A percentile compares a stretch with the other conserved stretches of the same genome.
These are phyloP conservation scores for Aureobasidium vineae DNA, from an alignment of 2,329 filamentous ascomycete species.

Conservation along the genomic window DNA sequence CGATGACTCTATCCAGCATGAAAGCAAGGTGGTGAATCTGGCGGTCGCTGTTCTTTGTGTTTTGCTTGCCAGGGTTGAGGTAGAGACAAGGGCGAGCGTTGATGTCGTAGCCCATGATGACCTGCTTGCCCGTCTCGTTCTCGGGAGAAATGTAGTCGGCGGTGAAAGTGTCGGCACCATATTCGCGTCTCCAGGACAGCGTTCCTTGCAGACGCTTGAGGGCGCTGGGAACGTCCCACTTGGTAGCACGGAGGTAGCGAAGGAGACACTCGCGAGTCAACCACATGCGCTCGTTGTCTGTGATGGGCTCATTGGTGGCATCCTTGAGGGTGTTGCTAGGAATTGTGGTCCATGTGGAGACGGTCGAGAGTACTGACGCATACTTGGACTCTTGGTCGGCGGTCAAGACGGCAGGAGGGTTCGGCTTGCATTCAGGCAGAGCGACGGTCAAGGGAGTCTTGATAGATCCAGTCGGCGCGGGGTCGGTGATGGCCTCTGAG, in stretches of 20 bases:
- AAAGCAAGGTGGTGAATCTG: constrained; percentile 94
- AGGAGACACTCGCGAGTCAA: constrained; percentile 89
- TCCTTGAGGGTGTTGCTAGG: constrained; percentile 61
- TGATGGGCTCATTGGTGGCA: constrained; percentile 61
- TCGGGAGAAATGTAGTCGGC: constrained; percentile 87
- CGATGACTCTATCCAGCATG: constrained; percentile 88
- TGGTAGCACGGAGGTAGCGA: constrained; percentile 88
- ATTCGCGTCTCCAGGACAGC: constrained; percentile 85
- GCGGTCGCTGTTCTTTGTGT: constrained; percentile 79
- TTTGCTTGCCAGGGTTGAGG: constrained; percentile 84
- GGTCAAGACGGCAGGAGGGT: constrained; percentile 60
- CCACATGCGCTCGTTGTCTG: constrained; percentile 81
- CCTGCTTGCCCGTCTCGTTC: constrained; percentile 95
- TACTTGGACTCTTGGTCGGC: constrained; percentile 81
- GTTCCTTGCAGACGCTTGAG: constrained; percentile 77
- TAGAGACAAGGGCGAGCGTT: constrained; percentile 85
- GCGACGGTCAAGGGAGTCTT: constrained; percentile 38
- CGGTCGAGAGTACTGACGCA: constrained; percentile 67
- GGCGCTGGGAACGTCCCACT: constrained; percentile 77
- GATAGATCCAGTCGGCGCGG: constrained; percentile 33
- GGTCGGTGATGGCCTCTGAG: constrained; percentile 31
- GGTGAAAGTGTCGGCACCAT: constrained; percentile 75
- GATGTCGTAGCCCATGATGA: constrained; percentile 84
- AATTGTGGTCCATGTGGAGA: constrained; percentile 68
- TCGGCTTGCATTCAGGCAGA: constrained; percentile 56